phyloP scores from a whole-genome alignment of 176 grass and related monocot species.

The Rhynchospora breviuscula region DNA sequence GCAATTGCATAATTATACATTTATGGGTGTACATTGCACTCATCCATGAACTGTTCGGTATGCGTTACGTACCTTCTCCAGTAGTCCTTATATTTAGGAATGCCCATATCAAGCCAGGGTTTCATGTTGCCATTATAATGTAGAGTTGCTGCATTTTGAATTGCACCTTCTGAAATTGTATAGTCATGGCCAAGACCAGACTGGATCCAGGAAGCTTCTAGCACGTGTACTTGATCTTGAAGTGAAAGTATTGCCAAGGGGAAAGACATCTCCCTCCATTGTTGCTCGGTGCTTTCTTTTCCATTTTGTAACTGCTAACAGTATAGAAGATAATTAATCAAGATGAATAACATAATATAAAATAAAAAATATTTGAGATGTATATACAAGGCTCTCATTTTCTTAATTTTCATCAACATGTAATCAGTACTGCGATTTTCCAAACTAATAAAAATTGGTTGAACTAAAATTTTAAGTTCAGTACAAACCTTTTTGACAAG shows the following conservation, averaged over 20 bases:
- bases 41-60: conserved; percentile 61
- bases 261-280: conserved; percentile 35
- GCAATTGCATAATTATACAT: background rate
- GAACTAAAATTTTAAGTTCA: background rate
- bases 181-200: conserved; percentile 81
- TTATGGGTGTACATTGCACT: conserved; percentile 77
- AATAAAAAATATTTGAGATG: background rate
- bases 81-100: conserved; percentile 63
- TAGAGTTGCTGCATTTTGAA: conserved; percentile 37
- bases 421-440: background rate
- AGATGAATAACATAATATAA: background rate
- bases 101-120: conserved; percentile 90
- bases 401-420: background rate
- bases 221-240: conserved; percentile 56
- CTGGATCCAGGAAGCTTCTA: conserved; percentile 50
- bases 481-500: conserved; percentile 51
- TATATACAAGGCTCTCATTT: background rate
- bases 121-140: conserved; percentile 97
- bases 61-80: conserved; percentile 65
- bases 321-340: background rate
- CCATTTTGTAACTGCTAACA: conserved; percentile 34
- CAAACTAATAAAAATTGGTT: background rate
- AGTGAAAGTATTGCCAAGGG: conserved; percentile 51
- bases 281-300: conserved; percentile 21
- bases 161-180: conserved; percentile 36